Conservation (phyloP, 345 rosid genomes). For the Gossypium stocksii region DNA sequence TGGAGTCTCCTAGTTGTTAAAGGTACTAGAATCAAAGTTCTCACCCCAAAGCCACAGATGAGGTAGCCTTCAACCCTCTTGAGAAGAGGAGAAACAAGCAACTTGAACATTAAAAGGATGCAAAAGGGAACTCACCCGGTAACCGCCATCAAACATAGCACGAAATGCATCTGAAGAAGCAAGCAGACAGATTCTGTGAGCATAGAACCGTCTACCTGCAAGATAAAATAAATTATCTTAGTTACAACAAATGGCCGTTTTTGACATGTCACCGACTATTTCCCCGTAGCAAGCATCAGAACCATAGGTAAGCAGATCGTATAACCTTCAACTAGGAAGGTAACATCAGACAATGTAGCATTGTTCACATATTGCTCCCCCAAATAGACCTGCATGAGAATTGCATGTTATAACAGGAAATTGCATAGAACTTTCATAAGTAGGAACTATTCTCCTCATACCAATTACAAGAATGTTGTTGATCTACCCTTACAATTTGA, state of each 20-base stretch:
- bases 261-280: background rate
- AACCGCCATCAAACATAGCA: slow-evolving; percentile 99
- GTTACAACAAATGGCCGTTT: background rate
- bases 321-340: slow-evolving; percentile 94
- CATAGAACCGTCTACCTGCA: slow-evolving; percentile 89
- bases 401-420: background rate
- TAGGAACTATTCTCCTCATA: background rate
- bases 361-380: slow-evolving; percentile 95
- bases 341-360: slow-evolving; percentile 86
- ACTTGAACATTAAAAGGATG: slow-evolving; percentile 1
- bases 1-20: slow-evolving; percentile 7
- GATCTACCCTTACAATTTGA: background rate
- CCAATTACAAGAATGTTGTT: background rate
- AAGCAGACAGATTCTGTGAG: slow-evolving; percentile 94
- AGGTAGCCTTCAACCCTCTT: background rate
- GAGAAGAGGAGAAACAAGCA: background rate
- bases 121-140: slow-evolving; percentile 60
- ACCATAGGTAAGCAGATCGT: slow-evolving; percentile 9
- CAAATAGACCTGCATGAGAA: slow-evolving; percentile 66
- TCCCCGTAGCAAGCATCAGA: background rate
- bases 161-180: slow-evolving; percentile 99
- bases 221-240: background rate
- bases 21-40: background rate
- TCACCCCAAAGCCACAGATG: background rate
- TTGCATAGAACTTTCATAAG: background rate